These are phyloP conservation scores for Linnemannia hyalina DNA, from an alignment of 192 early-diverging fungal genomes.

Conservation along the genomic window DNA sequence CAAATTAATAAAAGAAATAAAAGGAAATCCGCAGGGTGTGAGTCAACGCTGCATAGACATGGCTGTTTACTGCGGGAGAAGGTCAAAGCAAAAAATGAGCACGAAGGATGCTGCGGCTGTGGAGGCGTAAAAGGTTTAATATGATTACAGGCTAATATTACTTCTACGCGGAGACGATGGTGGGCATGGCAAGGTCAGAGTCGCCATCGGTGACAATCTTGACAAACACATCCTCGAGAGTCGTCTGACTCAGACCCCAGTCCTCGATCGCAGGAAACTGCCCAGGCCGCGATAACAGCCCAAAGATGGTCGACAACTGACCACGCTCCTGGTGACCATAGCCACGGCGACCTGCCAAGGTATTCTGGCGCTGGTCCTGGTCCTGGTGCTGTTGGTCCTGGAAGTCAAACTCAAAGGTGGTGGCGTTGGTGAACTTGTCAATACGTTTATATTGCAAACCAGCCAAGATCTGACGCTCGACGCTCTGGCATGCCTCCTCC, in stretches of 20 bases:
- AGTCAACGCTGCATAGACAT: too few relatives aligned
- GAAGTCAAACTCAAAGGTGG: constrained; percentile 50
- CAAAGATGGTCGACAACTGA: constrained; percentile 68
- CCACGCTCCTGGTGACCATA: constrained; percentile 61
- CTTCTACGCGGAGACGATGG: constrained; percentile 17
- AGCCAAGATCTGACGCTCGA: constrained; percentile 18
- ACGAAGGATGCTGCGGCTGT: not conserved
- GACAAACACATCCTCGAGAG: constrained; percentile 79
- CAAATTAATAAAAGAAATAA: too few relatives aligned
- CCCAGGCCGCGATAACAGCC: constrained; percentile 60
- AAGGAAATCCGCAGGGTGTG: too few relatives aligned
- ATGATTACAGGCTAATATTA: too few relatives aligned
- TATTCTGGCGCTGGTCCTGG: constrained; percentile 29
- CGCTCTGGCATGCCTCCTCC: constrained; percentile 27
- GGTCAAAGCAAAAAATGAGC: too few relatives aligned
- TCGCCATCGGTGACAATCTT: constrained; percentile 55
- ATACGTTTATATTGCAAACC: constrained; percentile 26
- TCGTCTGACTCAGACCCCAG: constrained; percentile 77
- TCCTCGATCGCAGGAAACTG: constrained; percentile 67
- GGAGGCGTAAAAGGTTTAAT: not conserved
- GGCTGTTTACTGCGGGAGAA: too few relatives aligned
- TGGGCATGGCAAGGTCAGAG: constrained; percentile 36
- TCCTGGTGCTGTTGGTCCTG: constrained; percentile 58
- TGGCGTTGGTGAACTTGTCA: constrained; percentile 54
- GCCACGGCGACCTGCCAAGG: constrained; percentile 38